Evolutionary conservation across 768 basidiomycete species (phyloP).

Genomic region (Gautieria morchelliformis): DNA sequence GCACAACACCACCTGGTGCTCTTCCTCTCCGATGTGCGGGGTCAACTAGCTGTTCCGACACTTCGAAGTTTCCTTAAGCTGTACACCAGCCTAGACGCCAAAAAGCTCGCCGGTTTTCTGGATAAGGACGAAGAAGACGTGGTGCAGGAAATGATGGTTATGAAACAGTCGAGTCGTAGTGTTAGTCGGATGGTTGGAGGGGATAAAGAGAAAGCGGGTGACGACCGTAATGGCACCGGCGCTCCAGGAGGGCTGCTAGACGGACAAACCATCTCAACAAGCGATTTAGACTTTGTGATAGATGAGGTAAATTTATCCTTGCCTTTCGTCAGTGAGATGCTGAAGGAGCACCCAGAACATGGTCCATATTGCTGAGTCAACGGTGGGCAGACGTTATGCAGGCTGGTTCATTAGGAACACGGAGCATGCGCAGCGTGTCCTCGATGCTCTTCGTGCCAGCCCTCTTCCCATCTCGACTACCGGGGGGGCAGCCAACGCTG

Average conservation of each 20-base stretch:
- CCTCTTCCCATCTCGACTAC: slow-evolving; percentile 36
- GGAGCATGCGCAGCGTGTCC: slow-evolving; percentile 80
- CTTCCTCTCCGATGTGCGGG: slow-evolving; percentile 74
- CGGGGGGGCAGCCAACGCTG: slow-evolving; percentile 1
- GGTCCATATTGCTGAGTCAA: slow-evolving; percentile 94
- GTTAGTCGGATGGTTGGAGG: slow-evolving; percentile 48
- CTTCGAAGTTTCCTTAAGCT: slow-evolving; percentile 88
- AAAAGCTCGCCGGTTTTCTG: slow-evolving; percentile 86
- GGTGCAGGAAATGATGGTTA: slow-evolving; percentile 92
- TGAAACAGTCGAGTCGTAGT: slow-evolving; percentile 83
- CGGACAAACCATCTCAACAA: slow-evolving; percentile 80
- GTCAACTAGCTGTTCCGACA: slow-evolving; percentile 71
- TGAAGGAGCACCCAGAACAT: slow-evolving; percentile 54
- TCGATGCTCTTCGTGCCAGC: slow-evolving; percentile 60
- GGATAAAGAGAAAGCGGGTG: slow-evolving; percentile 37
- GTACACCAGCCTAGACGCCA: slow-evolving; percentile 87
- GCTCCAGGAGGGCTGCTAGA: slow-evolving; percentile 48
- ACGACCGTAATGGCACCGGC: slow-evolving; percentile 22
- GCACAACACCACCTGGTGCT: slow-evolving; percentile 76
- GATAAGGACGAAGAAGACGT: slow-evolving; percentile 91
- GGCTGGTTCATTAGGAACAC: slow-evolving; percentile 98
- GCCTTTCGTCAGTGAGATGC: background rate
- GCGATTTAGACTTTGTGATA: slow-evolving; percentile 93
- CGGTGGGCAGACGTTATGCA: slow-evolving; percentile 85
- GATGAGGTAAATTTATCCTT: slow-evolving; percentile 55